Percentiles rank a stretch among this genome's conserved stretches.
Conservation (phyloP, 768 basidiomycete species). For the Podaxis sp. region DNA sequence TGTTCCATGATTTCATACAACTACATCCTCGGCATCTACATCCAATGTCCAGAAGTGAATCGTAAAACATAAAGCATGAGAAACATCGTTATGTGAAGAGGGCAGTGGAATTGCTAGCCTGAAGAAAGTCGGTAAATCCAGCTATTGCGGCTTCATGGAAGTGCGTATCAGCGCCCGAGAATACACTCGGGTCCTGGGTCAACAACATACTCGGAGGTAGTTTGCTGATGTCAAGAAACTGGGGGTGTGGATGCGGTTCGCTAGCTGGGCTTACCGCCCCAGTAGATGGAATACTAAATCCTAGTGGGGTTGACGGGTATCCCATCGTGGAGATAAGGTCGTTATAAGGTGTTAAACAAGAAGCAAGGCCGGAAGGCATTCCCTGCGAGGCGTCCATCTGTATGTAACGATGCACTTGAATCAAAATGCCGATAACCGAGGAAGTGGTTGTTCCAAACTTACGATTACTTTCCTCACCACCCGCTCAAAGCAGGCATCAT, state of each 20-base stretch:
- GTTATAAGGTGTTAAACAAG: neutral
- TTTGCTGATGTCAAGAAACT: neutral
- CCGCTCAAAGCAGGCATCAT: conserved; percentile 24
- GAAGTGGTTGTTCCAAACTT: neutral
- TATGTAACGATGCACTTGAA: neutral
- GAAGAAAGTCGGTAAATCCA: neutral
- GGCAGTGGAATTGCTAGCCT: neutral
- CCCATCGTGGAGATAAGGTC: neutral
- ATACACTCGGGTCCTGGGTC: neutral
- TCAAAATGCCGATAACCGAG: neutral
- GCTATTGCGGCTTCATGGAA: conserved; percentile 3
- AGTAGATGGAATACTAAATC: neutral
- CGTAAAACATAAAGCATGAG: neutral
- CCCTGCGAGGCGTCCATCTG: conserved; percentile 3
- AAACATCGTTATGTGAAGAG: neutral
- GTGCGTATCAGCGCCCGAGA: neutral
- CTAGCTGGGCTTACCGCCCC: neutral
- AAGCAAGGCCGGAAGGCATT: neutral
- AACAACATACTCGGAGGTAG: conserved; percentile 1
- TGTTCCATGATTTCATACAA: too few relatives aligned
- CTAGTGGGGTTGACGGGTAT: neutral
- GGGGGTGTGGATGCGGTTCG: neutral
- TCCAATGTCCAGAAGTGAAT: neutral
- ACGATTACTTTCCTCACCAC: conserved; percentile 27
- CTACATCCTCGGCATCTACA: too few relatives aligned